Base-by-base conservation (phyloP, 169 alveolate genomes). In the Plasmodium berghei region DNA sequence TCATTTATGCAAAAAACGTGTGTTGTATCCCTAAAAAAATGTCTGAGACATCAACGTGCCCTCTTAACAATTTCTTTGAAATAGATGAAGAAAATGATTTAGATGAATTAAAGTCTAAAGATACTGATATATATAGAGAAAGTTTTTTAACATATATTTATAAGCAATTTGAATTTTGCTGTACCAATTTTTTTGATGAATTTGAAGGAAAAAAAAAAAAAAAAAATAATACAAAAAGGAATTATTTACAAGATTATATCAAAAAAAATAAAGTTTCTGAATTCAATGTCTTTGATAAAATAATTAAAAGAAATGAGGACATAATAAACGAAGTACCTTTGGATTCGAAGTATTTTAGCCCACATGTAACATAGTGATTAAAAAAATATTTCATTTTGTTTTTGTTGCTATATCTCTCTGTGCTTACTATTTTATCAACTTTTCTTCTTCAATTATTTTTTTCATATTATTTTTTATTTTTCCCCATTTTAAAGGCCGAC, bases 31-130 rank as follows among this genome's bases (percentile, higher is more conserved):
- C 42, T 34, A 73, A 73, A 59, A 75, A 48, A 75, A 75, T 75
- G 89, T 77, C 89, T 12, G 89, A 77, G 55, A 64, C 58, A 22
- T 77, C 89, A 77, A 64, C 73, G 26, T 77, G 89, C 69, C 89
- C 89, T n/a, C 70, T 77, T 63, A 77, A 77, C 34, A 75, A 63
- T 69, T 77, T 77, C 75, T 77, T 77, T 70, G 89, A 77, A 56
- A 24, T 77, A 26, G 89, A 77, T 62, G 89, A 77, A 52, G 89
- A 77, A 64, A 77, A 77, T 58, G 48, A 77, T 45, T 58, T 77
- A 45, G 89, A 77, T 77, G 89, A 77, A 63, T 9, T 77, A 63
- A 77, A 77, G 34, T 28, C 49, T 20, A 61, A 64, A 49, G 89
- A 77, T 14, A 45, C 74, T 18, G 56, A 77, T 48, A 9, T 77